Conservation (phyloP, 2,329 filamentous ascomycete species). For the Aureobasidium sp. region DNA sequence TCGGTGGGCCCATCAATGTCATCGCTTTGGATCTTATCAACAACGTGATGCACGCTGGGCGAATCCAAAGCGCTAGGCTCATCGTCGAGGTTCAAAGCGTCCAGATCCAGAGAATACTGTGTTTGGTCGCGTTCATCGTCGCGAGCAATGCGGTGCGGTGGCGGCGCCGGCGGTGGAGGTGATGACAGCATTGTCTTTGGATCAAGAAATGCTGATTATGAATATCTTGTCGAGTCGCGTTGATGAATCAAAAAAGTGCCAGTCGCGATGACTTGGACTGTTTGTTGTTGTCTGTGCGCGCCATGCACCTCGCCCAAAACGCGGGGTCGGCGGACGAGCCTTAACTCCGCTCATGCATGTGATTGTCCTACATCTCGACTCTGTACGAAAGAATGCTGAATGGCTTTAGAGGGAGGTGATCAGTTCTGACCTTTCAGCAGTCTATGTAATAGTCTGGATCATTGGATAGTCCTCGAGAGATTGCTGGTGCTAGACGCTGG, state of each 20-base stretch:
- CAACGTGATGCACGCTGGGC: constrained; percentile 21
- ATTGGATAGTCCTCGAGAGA: too few relatives aligned
- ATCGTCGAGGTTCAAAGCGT: constrained; percentile 25
- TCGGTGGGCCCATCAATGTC: constrained; percentile 34
- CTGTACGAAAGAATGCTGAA: neutral
- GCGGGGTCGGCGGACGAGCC: neutral
- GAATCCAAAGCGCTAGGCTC: constrained; percentile 13
- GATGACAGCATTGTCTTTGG: constrained; percentile 21
- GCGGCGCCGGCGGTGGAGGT: constrained; percentile 5
- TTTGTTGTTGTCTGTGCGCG: constrained; percentile 15
- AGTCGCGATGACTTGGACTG: neutral
- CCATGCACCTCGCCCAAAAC: neutral
- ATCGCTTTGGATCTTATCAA: constrained; percentile 25
- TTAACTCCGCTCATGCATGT: constrained; percentile 1
- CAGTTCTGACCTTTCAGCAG: neutral
- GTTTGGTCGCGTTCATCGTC: constrained; percentile 1
- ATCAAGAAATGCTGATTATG: neutral
- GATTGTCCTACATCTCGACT: neutral
- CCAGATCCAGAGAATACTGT: constrained; percentile 29
- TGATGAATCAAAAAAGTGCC: neutral
- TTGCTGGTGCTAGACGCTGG: neutral
- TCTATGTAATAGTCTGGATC: neutral
- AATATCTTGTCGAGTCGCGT: constrained; percentile 11
- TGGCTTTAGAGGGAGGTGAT: too few relatives aligned
- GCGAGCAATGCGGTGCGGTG: neutral